phyloP scores from a whole-genome alignment of 208 protist species.

The Trichomonas vaginalis region DNA sequence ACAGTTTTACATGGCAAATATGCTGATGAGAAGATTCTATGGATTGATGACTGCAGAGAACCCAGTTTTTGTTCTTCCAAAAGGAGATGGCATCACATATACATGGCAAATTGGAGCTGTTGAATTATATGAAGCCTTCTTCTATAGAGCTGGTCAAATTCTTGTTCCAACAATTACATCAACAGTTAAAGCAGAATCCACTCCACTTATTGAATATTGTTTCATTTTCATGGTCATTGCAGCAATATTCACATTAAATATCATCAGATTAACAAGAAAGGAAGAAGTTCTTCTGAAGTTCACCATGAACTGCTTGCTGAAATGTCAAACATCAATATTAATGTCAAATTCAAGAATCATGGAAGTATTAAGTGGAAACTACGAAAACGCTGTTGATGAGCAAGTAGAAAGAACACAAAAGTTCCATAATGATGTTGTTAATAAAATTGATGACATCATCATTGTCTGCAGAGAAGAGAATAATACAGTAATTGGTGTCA shows the following conservation, averaged over 20 bases:
- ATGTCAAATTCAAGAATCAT: not conserved
- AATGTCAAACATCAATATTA: not conserved
- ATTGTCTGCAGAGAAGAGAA: not conserved
- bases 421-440: not conserved
- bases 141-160: not conserved
- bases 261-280: not conserved
- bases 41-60: not conserved
- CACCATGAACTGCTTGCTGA: not conserved
- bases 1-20: not conserved
- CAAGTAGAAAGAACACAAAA: not conserved
- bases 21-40: not conserved
- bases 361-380: not conserved
- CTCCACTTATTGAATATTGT: not conserved
- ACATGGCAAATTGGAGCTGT: not conserved
- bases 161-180: not conserved
- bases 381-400: not conserved
- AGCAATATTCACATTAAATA: not conserved
- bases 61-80: no score
- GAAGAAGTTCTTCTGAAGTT: not conserved
- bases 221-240: not conserved
- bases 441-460: not conserved
- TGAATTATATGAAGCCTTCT: not conserved
- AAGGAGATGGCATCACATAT: not conserved
- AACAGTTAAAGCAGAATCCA: not conserved
- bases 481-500: not conserved